Evolutionary conservation across 306 rosid genomes (phyloP).

Genomic region (Cicer bijugum): DNA sequence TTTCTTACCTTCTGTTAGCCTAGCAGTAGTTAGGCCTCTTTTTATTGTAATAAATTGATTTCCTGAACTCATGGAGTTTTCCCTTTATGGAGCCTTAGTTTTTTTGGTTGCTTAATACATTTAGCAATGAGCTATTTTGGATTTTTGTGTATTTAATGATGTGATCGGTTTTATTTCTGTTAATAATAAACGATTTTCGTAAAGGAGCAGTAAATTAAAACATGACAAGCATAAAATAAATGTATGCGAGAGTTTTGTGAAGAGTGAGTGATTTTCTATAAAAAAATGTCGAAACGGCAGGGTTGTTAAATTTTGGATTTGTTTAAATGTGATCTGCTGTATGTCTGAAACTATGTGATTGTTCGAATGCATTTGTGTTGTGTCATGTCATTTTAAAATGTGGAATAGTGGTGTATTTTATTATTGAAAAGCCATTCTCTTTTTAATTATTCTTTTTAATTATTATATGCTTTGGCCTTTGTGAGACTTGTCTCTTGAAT

Average conservation of each 20-base stretch:
- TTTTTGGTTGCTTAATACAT: slow-evolving; percentile 22
- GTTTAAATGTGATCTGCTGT: too few species aligned
- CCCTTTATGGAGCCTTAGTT: background rate
- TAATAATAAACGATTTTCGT: background rate
- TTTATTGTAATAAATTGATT: slow-evolving; percentile 44
- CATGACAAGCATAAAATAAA: background rate
- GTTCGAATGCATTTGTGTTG: too few species aligned
- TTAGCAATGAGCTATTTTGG: slow-evolving; percentile 18
- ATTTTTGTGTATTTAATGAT: background rate
- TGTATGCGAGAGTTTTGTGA: too few species aligned
- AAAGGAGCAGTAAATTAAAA: background rate
- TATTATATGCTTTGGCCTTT: too few species aligned
- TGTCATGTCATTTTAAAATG: too few species aligned
- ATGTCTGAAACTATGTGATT: too few species aligned
- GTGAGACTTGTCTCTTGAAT: too few species aligned
- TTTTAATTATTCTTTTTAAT: too few species aligned
- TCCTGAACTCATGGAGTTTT: background rate
- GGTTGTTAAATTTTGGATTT: too few species aligned
- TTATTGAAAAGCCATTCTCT: too few species aligned
- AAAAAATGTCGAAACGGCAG: too few species aligned
- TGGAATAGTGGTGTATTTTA: too few species aligned
- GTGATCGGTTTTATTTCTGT: background rate
- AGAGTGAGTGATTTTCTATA: background rate
- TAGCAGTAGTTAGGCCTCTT: slow-evolving; percentile 22
- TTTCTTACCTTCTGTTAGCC: background rate